A percentile compares a stretch with the other conserved stretches of the same genome.
Evolutionary conservation across 1,284 basidiomycete genomes (phyloP).

Genomic region (Apiotrichum montevideense): DNA sequence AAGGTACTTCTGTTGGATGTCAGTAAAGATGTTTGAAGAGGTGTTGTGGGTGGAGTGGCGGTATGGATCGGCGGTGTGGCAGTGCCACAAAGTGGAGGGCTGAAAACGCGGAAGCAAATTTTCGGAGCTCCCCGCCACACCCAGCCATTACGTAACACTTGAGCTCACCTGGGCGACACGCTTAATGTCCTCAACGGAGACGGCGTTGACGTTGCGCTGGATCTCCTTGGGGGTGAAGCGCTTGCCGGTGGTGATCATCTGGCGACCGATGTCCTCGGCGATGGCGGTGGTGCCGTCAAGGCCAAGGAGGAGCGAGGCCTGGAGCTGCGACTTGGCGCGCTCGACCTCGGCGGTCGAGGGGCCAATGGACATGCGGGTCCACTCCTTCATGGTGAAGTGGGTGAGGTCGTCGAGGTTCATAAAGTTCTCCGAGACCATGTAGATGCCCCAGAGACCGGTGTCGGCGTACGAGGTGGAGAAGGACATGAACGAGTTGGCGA

Average conservation of each 20-base stretch:
- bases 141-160: not conserved
- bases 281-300: conserved; percentile 93
- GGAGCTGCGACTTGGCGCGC: conserved; percentile 95
- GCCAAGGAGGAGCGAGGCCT: conserved; percentile 83
- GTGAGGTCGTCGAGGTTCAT: conserved; percentile 87
- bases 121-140: too few species aligned
- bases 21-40: not conserved
- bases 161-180: conserved; percentile 59
- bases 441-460: conserved; percentile 99
- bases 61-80: not conserved
- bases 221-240: conserved; percentile 89
- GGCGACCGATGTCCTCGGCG: conserved; percentile 96
- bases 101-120: not conserved
- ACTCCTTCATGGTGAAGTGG: conserved; percentile 94
- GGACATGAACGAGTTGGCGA: conserved; percentile 99
- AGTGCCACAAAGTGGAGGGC: too few species aligned
- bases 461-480: conserved; percentile 99
- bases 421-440: conserved; percentile 89
- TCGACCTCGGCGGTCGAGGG: conserved; percentile 85
- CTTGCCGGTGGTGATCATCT: conserved; percentile 88
- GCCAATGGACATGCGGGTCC: conserved; percentile 89
- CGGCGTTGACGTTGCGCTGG: conserved; percentile 84
- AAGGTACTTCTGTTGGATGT: conserved; percentile 65
- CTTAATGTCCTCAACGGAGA: conserved; percentile 83
- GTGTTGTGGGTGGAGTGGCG: too few species aligned